Evolutionary conservation across 1,284 basidiomycete genomes (phyloP), one percentile per base, ranked within the genome.

Genomic region (Leccinum solheimii): DNA sequence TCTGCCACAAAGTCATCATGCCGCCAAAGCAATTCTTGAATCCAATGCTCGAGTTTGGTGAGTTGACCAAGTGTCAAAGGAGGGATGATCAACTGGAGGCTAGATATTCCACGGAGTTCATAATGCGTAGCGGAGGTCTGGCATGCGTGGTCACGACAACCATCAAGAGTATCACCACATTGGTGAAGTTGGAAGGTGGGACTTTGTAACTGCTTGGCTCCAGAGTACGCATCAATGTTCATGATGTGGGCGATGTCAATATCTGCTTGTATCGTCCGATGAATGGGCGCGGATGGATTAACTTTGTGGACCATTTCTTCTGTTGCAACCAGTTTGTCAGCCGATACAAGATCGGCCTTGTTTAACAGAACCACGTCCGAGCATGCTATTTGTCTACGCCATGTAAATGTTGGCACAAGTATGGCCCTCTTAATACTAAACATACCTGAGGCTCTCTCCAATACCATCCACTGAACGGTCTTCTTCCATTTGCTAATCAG

Each of bases 301-400:
- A 95, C 80, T 19, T 77, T 73, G n/a, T 80, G 84, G 43, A 96
- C 86, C 21, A 83, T 77, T 16, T 67, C 69, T 71, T 92, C 87
- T 11, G 86, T 84, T 6, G 77, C 72, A 57, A 69, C 36, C 19
- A 85, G 60, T 59, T 72, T 69, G 40, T 73, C 70, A 9, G 78
- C 68, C 3, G 80, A 72, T 3, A 87, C 87, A 16, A 97, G 78
- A 69, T 97, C 95, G 32, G 81, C 78, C 78, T 97, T 97, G 80
- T 97, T 97, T 27, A 97, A 77, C 19, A 97, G 77, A 53, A 97
- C 83, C n/a, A 95, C 88, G 70, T 97, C 95, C 13, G 94, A 88
- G 36, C 87, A 88, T 2, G 93, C 95, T 53, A 97, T 90, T 80
- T 98, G 95, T 60, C 94, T 95, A 67, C 49, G 16, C 26, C 58